phyloP scores from a whole-genome alignment of 768 basidiomycete species.

The Lactifluus piperatus region DNA sequence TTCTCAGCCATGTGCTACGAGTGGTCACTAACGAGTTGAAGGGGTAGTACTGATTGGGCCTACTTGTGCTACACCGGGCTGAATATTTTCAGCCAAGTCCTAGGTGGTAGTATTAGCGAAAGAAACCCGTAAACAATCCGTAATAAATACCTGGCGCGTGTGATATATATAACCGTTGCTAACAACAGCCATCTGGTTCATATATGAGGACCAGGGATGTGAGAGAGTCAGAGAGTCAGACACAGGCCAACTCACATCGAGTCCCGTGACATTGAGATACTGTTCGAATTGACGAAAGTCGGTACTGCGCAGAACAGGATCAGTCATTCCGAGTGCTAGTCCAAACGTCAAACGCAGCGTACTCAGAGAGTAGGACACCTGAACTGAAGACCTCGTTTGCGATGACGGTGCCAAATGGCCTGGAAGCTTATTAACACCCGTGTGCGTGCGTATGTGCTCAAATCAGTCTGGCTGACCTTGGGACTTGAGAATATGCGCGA shows the following conservation, averaged over 20 bases:
- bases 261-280: constrained; percentile 82
- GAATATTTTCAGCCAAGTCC: constrained; percentile 78
- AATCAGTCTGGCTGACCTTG: constrained; percentile 39
- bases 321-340: neutral
- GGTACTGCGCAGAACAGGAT: constrained; percentile 43
- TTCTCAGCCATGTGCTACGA: constrained; percentile 84
- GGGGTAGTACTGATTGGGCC: neutral
- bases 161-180: constrained; percentile 93
- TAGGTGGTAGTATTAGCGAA: constrained; percentile 5
- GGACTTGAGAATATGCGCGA: constrained; percentile 76
- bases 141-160: constrained; percentile 62
- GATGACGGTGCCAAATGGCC: constrained; percentile 81
- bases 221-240: neutral
- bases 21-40: neutral
- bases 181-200: constrained; percentile 71
- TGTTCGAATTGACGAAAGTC: constrained; percentile 92
- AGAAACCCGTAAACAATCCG: neutral
- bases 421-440: constrained; percentile 20
- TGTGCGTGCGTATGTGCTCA: neutral
- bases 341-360: constrained; percentile 21
- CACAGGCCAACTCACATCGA: constrained; percentile 53
- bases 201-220: neutral
- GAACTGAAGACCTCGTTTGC: constrained; percentile 92
- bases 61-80: constrained; percentile 65
- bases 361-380: constrained; percentile 88